Evolutionary conservation across 108 stramenopile species (phyloP), one percentile per base, ranked within the genome.

Genomic region (Parmales sp.): DNA sequence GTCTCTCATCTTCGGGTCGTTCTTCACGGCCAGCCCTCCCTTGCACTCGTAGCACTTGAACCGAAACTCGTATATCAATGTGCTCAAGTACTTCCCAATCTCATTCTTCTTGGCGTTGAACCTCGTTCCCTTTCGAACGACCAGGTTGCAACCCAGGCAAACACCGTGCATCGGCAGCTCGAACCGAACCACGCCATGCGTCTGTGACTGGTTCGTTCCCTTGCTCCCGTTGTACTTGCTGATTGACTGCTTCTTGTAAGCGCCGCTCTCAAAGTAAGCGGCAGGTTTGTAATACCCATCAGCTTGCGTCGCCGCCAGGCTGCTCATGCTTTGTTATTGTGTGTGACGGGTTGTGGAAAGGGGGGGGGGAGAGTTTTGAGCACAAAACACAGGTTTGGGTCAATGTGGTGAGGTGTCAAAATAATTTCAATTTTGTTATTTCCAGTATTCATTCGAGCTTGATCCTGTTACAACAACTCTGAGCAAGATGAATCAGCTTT

Each of bases 51-150:
- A 83, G 78, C 97, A 98, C 60, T 86, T 90, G 74, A 92, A 93
- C 29, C 66, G 73, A 72, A 98, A 98, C 72, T 94, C 88, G 68
- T 80, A 91, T 41, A 98, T 93, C 64, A 78, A 83, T 3, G 91
- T 86, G 13, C 89, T 82, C 66, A 88, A 89, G 73, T 95, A 95
- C 29, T 76, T 70, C 16, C 78, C 93, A 20, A 88, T 86, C 25
- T 86, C 72, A 1, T 73, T 78, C 67, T 98, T 98, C 66, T 88
- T 80, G 5, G 97, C 95, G 74, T 98, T 96, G 82, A 92, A 98
- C 3, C 97, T 82, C 13, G 89, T 93, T 26, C 92, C 92, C 72
- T 88, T 80, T 0, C 83, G 83, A 26, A 94, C 84, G 43, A 78
- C 82, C 16, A 69, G 39, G 6, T 72, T 31, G 71, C 97, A 98